Percentiles rank a stretch among this genome's conserved stretches.
These are phyloP conservation scores for Clonostachys chloroleuca DNA, from an alignment of 2,329 filamentous ascomycete species.

Conservation along the genomic window DNA sequence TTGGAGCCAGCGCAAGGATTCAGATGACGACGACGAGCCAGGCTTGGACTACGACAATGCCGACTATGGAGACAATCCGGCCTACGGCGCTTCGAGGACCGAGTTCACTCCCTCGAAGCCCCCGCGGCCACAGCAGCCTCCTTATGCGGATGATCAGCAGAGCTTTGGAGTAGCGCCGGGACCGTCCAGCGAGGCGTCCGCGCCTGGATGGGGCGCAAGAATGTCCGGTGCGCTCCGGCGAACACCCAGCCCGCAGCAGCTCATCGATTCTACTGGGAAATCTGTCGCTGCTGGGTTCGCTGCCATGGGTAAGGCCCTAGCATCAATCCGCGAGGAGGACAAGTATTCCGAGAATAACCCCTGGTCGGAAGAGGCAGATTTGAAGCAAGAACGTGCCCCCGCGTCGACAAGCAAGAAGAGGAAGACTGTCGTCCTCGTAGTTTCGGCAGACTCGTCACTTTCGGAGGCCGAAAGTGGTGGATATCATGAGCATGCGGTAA, in stretches of 20 bases:
- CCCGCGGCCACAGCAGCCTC: conserved; percentile 24
- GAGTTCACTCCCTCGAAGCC: conserved; percentile 8
- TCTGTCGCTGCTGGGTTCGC: conserved; percentile 77
- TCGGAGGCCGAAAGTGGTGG: conserved; percentile 55
- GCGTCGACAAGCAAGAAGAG: conserved; percentile 37
- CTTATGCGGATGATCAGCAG: background rate
- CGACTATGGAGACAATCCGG: conserved; percentile 49
- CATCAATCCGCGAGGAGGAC: conserved; percentile 80
- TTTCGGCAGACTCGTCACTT: conserved; percentile 69
- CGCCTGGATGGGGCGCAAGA: conserved; percentile 64
- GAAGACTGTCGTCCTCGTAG: conserved; percentile 82
- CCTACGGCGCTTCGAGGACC: conserved; percentile 36
- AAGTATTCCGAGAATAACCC: conserved; percentile 82
- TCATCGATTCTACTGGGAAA: conserved; percentile 79
- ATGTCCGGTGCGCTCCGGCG: conserved; percentile 78
- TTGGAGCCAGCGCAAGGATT: conserved; percentile 81
- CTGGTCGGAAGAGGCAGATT: conserved; percentile 87
- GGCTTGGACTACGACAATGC: conserved; percentile 41
- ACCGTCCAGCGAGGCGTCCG: conserved; percentile 18
- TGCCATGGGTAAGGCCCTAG: conserved; percentile 78
- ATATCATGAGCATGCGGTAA: conserved; percentile 77
- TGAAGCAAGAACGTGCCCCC: conserved; percentile 46
- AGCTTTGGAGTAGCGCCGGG: conserved; percentile 30
- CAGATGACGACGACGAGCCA: conserved; percentile 59
- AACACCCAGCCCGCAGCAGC: conserved; percentile 82